Conservation (phyloP, 2,329 filamentous ascomycete genomes). For the Magnaporthiopsis incrustans region DNA sequence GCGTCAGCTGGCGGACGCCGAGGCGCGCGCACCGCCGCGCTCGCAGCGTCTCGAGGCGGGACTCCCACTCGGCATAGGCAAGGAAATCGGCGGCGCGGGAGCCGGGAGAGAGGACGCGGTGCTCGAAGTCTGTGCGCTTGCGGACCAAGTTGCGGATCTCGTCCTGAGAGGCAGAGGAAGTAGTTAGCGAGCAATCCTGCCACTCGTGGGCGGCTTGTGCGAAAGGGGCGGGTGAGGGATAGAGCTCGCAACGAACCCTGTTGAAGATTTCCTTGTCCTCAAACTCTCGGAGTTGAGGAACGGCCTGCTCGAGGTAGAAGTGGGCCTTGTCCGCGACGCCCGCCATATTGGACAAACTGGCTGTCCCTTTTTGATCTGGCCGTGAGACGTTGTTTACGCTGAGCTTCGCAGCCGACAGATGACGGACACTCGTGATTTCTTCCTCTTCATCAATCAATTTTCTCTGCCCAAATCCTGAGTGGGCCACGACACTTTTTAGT, state of each 20-base stretch:
- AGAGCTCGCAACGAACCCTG: conserved; percentile 41
- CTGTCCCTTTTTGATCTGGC: not conserved
- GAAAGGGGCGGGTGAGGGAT: conserved; percentile 9
- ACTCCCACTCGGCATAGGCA: conserved; percentile 69
- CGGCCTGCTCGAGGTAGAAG: conserved; percentile 86
- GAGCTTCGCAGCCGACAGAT: not conserved
- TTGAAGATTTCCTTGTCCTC: conserved; percentile 87
- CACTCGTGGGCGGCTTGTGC: not conserved
- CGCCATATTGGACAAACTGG: conserved; percentile 48
- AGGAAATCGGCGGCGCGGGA: conserved; percentile 72
- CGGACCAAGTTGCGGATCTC: conserved; percentile 84
- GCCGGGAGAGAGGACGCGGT: conserved; percentile 77
- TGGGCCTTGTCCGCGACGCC: conserved; percentile 87
- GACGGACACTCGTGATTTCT: not conserved
- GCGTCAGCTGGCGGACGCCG: conserved; percentile 59
- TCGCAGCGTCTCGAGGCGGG: conserved; percentile 64
- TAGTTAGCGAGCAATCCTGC: not conserved
- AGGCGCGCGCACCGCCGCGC: conserved; percentile 76
- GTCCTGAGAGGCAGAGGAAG: conserved; percentile 42
- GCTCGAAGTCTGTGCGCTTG: conserved; percentile 89
- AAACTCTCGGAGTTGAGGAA: conserved; percentile 87
- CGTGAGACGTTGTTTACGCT: not conserved
- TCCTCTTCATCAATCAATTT: not conserved
- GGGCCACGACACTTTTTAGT: not conserved
- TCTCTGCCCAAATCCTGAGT: not conserved